Conservation (phyloP, 768 basidiomycete species). For the Mycena epipterygia region DNA sequence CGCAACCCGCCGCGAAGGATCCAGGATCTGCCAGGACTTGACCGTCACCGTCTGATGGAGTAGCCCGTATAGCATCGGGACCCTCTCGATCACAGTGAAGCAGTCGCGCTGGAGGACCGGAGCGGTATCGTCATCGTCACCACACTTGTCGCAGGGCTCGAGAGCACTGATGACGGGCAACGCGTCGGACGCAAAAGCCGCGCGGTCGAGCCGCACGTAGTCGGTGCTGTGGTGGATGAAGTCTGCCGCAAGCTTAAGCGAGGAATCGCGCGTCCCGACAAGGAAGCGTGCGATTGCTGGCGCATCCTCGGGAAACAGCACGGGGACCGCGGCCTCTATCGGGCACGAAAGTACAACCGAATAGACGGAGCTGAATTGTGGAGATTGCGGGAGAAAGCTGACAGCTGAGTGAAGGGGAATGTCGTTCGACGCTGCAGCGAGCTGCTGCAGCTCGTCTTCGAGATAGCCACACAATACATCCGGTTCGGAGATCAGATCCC, state of each 20-base stretch:
- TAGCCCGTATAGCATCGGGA: conserved; percentile 2
- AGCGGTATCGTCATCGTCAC: neutral
- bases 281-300: conserved; percentile 1
- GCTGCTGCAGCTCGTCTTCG: conserved; percentile 7
- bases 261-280: conserved; percentile 2
- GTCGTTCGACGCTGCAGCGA: neutral
- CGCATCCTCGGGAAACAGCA: neutral
- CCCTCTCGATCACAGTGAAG: conserved; percentile 4
- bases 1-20: neutral
- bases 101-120: conserved; percentile 4
- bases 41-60: conserved; percentile 10
- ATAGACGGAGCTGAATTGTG: neutral
- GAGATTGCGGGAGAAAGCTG: neutral
- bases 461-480: conserved; percentile 13
- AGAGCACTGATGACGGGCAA: neutral
- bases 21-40: conserved; percentile 14
- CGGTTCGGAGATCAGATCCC: neutral
- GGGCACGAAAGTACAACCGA: neutral
- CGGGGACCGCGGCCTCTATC: neutral
- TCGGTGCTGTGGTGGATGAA: conserved; percentile 5
- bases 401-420: neutral
- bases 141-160: neutral
- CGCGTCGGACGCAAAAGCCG: conserved; percentile 1
- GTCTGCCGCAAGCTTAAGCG: conserved; percentile 1
- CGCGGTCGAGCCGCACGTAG: neutral